Evolutionary conservation across 106 monocot genomes (phyloP), one percentile per base, ranked within the genome.

Genomic region (Dendrobium chrysotoxum): DNA sequence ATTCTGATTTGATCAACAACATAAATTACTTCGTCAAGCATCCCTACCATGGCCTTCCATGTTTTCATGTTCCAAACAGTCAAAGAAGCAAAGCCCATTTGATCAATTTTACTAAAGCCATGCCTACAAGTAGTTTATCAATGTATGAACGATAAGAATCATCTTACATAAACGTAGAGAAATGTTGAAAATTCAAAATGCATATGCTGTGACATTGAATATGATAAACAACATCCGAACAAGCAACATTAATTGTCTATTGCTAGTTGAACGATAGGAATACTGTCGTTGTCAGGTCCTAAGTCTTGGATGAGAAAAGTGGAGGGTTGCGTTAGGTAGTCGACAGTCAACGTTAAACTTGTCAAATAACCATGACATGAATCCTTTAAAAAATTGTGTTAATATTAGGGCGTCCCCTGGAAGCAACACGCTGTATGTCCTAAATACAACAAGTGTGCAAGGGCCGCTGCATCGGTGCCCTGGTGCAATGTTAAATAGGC

Each of bases 61-160:
- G 90, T 88, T 82, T 92, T 96, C 93, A 96, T 92, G 79, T 92
- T 90, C 96, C 96, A 96, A 79, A 92, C 96, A 79, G 91, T 92
- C 79, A 96, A 86, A 42, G 93, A 93, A 80, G 96, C 96, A 83
- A 88, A 90, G 20, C 93, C 93, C 81, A 89, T 66, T 82, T 78
- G 84, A 25, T 96, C 90, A 84, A 93, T 84, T 79, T 78, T 79
- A 81, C 71, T 92, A 40, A 81, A 86, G 54, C 90, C 91, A 78
- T 85, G 67, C 87, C 76, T 76, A 26, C 76, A 76, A 76, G n/a
- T 21, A 76, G 38, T 45, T 76, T 25, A 26, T 45, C 11, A 45
- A 75, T 13, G 42, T 75, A 30, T 26, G n/a, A 26, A 15, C 76
- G 47, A 76, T 10, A 76, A 74, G 40, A 9, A 4, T 5, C 4